A percentile compares a stretch with the other conserved stretches of the same genome.
phyloP scores from a whole-genome alignment of 148 eudicot species.

The Rhododendron vialii region DNA sequence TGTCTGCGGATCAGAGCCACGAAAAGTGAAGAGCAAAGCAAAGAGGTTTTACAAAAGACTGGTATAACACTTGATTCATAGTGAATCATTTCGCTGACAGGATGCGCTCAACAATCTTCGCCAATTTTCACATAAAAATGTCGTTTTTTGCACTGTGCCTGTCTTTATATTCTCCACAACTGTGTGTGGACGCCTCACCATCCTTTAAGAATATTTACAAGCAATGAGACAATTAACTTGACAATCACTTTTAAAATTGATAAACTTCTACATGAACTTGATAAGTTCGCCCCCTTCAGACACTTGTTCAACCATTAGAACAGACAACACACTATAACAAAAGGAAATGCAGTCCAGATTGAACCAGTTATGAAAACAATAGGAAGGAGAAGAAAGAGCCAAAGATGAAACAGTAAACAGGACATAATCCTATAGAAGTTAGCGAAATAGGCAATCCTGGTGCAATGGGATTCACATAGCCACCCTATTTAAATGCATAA shows the following conservation, averaged over 20 bases:
- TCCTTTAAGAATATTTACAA: neutral
- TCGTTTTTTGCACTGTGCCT: neutral
- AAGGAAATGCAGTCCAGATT: neutral
- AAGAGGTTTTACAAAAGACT: neutral
- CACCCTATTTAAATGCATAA: conserved; percentile 2
- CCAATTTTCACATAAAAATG: neutral
- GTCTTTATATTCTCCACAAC: neutral
- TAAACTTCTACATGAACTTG: neutral
- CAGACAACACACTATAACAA: neutral
- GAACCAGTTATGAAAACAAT: neutral
- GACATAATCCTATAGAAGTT: neutral
- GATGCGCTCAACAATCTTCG: neutral
- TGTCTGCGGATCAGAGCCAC: neutral
- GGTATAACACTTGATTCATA: neutral
- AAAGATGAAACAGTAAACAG: neutral
- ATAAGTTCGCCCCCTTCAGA: neutral
- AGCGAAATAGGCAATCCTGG: neutral
- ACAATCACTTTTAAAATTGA: neutral
- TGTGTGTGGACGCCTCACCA: neutral
- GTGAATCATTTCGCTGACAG: neutral
- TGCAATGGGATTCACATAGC: neutral
- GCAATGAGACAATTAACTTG: neutral
- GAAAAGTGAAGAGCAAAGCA: neutral
- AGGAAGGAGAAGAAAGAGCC: neutral
- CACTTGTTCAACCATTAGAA: neutral